These are phyloP conservation scores for Cercospora sp. DNA, from an alignment of 2,329 filamentous ascomycete species.

Conservation along the genomic window DNA sequence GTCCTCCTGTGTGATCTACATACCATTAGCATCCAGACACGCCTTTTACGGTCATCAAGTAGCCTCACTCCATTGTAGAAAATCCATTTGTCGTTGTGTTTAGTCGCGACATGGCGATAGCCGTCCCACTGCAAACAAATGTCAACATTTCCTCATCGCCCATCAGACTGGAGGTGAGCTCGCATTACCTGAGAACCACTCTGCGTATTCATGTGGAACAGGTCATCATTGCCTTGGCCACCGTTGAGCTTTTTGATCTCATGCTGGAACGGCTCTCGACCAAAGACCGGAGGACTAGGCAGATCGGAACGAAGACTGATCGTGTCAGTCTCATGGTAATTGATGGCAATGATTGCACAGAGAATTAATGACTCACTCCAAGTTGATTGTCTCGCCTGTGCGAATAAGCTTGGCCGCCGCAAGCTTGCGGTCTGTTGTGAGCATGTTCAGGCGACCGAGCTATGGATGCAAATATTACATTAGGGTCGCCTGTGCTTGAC, in stretches of 20 bases:
- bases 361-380: background rate
- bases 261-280: constrained; percentile 12
- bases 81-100: constrained; percentile 7
- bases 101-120: constrained; percentile 15
- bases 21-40: background rate
- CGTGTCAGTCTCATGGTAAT: background rate
- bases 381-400: background rate
- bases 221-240: constrained; percentile 19
- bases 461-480: background rate
- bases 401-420: background rate
- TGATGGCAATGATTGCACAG: background rate
- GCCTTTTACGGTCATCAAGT: background rate
- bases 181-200: constrained; percentile 1
- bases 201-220: constrained; percentile 20
- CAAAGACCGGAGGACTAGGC: background rate
- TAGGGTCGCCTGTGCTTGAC: background rate
- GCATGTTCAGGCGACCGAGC: background rate
- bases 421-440: background rate
- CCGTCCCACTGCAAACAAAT: constrained; percentile 15
- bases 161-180: background rate
- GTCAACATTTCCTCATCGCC: background rate
- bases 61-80: constrained; percentile 13
- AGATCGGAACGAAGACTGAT: background rate
- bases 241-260: constrained; percentile 19
- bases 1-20: constrained; percentile 7